These are phyloP conservation scores for Turritis glabra DNA, from an alignment of 345 rosid genomes.

Conservation along the genomic window DNA sequence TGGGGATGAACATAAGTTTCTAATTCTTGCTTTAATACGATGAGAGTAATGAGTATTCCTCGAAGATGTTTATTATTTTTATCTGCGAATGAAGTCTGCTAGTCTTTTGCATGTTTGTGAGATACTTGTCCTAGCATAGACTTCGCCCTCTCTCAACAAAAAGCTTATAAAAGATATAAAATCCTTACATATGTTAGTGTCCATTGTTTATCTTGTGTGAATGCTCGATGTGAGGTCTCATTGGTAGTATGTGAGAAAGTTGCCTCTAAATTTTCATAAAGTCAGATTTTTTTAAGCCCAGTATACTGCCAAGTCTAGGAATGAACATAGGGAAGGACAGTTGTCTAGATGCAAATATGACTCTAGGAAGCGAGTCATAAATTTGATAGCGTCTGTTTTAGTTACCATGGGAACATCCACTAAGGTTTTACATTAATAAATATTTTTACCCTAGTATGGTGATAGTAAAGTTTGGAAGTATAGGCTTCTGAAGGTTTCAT, in stretches of 20 bases:
- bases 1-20: neutral
- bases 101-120: neutral
- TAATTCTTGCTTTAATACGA: constrained; percentile 4
- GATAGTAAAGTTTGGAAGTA: neutral
- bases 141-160: neutral
- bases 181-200: neutral
- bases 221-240: neutral
- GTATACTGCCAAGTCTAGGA: neutral
- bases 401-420: neutral
- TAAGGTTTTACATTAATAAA: neutral
- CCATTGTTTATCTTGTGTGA: neutral
- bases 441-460: neutral
- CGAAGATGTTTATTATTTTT: neutral
- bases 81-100: constrained; percentile 10
- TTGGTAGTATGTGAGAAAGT: constrained; percentile 10
- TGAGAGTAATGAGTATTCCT: neutral
- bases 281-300: neutral
- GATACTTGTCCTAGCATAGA: constrained; percentile 9
- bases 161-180: neutral
- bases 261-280: neutral
- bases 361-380: constrained; percentile 8
- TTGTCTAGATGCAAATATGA: constrained; percentile 18
- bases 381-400: neutral
- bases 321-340: neutral
- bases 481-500: neutral